Evolutionary conservation across 495 filamentous ascomycete species (phyloP).

Genomic region (Tricharina praecox): DNA sequence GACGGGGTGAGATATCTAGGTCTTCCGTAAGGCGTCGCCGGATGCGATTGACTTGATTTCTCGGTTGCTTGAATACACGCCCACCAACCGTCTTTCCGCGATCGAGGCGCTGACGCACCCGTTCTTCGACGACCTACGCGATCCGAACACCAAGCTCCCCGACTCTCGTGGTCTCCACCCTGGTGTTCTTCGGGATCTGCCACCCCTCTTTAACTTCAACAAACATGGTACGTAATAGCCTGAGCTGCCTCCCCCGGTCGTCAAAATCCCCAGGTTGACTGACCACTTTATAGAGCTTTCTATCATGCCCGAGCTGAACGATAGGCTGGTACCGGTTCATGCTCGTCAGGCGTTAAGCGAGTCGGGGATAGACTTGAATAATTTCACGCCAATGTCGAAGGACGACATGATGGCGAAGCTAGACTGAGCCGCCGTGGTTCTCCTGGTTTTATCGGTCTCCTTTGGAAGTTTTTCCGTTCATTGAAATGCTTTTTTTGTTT

Average conservation of each 20-base stretch:
- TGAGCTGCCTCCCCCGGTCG: no score
- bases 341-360: conserved; percentile 53
- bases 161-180: conserved; percentile 80
- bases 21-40: conserved; percentile 83
- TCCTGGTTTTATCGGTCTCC: conserved; percentile 25
- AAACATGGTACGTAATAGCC: conserved; percentile 64
- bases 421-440: conserved; percentile 48
- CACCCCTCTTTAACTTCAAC: conserved; percentile 80
- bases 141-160: conserved; percentile 70
- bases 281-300: conserved; percentile 57
- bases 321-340: conserved; percentile 70
- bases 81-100: conserved; percentile 82
- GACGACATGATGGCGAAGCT: conserved; percentile 95
- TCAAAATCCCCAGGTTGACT: no score
- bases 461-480: conserved; percentile 15
- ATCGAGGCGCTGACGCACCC: conserved; percentile 96
- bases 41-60: conserved; percentile 94
- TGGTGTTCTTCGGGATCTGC: conserved; percentile 58
- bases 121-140: conserved; percentile 93
- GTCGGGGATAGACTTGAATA: conserved; percentile 79
- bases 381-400: conserved; percentile 75
- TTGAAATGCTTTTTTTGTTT: conserved; percentile 13
- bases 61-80: conserved; percentile 84
- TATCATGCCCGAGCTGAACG: conserved; percentile 74
- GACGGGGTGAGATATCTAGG: conserved; percentile 35